phyloP scores from a whole-genome alignment of 768 basidiomycete species.

The Termitomyces eurrhizus region DNA sequence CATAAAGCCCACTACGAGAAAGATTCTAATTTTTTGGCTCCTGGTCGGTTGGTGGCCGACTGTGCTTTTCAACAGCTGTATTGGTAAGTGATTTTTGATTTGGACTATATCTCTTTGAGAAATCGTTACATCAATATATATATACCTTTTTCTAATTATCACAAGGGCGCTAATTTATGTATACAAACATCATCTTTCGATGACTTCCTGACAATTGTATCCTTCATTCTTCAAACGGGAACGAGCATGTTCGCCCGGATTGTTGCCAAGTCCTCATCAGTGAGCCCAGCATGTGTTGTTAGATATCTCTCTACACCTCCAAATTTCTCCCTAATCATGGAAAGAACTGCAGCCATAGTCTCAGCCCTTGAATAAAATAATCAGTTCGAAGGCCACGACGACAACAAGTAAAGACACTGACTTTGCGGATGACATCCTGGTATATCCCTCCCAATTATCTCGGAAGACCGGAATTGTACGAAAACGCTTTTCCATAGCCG shows the following conservation, averaged over 20 bases:
- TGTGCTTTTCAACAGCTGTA: too few species aligned
- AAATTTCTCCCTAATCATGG: conserved; percentile 29
- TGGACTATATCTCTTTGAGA: too few species aligned
- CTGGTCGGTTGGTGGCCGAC: too few species aligned
- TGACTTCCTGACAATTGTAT: neutral
- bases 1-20: too few species aligned
- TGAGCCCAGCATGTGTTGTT: conserved; percentile 24
- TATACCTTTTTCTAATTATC: too few species aligned
- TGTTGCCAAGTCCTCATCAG: conserved; percentile 24
- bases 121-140: too few species aligned
- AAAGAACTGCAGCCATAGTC: conserved; percentile 29
- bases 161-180: neutral
- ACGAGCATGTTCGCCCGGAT: conserved; percentile 2
- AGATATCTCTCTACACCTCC: conserved; percentile 35
- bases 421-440: conserved; percentile 33
- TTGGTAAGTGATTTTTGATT: too few species aligned
- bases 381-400: neutral
- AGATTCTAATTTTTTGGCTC: too few species aligned
- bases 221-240: neutral
- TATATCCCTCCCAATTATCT: conserved; percentile 30
- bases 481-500: conserved; percentile 25
- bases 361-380: conserved; percentile 27
- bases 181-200: neutral
- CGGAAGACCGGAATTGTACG: conserved; percentile 24
- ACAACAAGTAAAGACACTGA: conserved; percentile 11